These are phyloP conservation scores for Daldinia sp. DNA, from an alignment of 2,329 filamentous ascomycete genomes.

Conservation along the genomic window DNA sequence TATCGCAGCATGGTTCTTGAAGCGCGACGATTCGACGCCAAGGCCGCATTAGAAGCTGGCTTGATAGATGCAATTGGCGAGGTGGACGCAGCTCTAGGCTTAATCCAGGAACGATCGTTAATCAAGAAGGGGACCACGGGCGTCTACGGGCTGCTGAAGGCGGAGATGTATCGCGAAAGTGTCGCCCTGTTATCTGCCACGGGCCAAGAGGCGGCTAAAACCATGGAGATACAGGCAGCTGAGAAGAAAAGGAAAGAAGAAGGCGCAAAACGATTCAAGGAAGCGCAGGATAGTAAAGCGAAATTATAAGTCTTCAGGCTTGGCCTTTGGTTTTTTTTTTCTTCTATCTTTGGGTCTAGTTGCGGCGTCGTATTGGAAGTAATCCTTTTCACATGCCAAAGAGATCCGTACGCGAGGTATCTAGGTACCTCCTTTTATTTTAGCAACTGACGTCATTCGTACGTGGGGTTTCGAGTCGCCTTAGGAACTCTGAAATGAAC, in stretches of 20 bases:
- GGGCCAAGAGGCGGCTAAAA: conserved; percentile 20
- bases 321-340: neutral
- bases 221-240: conserved; percentile 53
- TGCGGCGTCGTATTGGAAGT: neutral
- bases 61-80: conserved; percentile 69
- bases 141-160: conserved; percentile 76
- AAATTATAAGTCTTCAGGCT: conserved; percentile 48
- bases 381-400: neutral
- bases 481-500: no score
- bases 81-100: conserved; percentile 66
- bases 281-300: conserved; percentile 49
- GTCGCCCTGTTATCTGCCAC: conserved; percentile 63
- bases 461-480: no score
- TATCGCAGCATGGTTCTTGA: conserved; percentile 77
- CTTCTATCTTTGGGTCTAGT: neutral
- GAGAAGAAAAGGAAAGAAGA: conserved; percentile 60
- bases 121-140: conserved; percentile 68
- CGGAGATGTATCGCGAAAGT: conserved; percentile 77
- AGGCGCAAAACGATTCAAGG: conserved; percentile 57
- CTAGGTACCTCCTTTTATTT: neutral
- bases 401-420: neutral
- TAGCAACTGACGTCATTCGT: conserved; percentile 8
- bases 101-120: conserved; percentile 68
- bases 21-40: conserved; percentile 70
- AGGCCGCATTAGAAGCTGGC: conserved; percentile 69